A percentile compares a stretch with the other conserved stretches of the same genome.
These are phyloP conservation scores for Pelargonium australe DNA, from an alignment of 441 rosid species.

Conservation along the genomic window DNA sequence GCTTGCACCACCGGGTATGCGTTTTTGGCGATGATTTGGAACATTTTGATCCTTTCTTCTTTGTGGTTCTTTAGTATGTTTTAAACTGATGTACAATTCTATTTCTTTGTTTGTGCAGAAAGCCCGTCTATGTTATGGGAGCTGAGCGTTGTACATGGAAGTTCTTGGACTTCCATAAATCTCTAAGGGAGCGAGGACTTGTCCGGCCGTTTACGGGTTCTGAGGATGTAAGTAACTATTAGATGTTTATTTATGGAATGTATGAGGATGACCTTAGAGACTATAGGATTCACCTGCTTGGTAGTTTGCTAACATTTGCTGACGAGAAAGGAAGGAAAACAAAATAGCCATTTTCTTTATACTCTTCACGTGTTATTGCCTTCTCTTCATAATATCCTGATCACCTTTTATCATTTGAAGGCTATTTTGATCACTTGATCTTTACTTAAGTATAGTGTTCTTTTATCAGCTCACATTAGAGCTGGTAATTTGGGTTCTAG, in stretches of 20 bases:
- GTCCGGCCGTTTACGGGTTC: constrained; percentile 66
- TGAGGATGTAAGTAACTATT: constrained; percentile 64
- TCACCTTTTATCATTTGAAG: too few species aligned
- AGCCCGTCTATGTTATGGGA: constrained; percentile 81
- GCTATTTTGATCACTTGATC: too few species aligned
- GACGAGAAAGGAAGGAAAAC: too few species aligned
- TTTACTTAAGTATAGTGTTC: too few species aligned
- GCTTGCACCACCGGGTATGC: constrained; percentile 93
- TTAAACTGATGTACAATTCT: neutral
- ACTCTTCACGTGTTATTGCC: too few species aligned
- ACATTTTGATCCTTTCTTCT: constrained; percentile 3
- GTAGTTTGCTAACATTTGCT: neutral
- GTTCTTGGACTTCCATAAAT: constrained; percentile 68
- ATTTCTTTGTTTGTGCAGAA: constrained; percentile 36
- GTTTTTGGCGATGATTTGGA: constrained; percentile 10
- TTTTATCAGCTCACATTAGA: too few species aligned
- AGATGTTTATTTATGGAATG: too few species aligned
- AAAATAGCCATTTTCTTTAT: too few species aligned
- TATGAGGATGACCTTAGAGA: neutral
- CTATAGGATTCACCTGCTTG: neutral
- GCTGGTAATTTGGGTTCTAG: too few species aligned
- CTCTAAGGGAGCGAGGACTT: constrained; percentile 68
- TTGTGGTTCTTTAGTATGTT: neutral
- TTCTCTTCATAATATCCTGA: too few species aligned
- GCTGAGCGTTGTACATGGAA: constrained; percentile 86